Percentiles rank a stretch among this genome's conserved stretches.
Conservation (phyloP, 2,329 filamentous ascomycete genomes). For the Ophiocordyceps sinensis region DNA sequence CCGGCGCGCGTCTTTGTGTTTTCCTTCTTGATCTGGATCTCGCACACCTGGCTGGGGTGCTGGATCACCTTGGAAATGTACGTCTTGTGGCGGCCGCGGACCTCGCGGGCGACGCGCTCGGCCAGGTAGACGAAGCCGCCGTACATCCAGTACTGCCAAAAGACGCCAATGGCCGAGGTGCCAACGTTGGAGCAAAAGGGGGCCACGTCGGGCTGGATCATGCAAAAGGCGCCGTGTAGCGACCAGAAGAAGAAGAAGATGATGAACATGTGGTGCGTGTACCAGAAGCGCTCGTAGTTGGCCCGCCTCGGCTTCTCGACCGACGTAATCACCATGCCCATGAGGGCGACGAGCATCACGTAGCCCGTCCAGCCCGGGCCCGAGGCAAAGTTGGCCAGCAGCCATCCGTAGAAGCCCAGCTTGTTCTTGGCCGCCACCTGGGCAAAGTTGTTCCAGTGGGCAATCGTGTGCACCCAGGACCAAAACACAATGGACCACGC, state of each 20-base stretch:
- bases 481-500: slow-evolving; percentile 85
- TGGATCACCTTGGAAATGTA: slow-evolving; percentile 82
- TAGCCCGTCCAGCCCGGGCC: slow-evolving; percentile 80
- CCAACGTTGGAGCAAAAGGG: slow-evolving; percentile 62
- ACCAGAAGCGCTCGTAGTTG: slow-evolving; percentile 86
- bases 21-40: slow-evolving; percentile 88
- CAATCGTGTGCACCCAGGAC: slow-evolving; percentile 73
- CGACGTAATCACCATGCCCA: slow-evolving; percentile 65
- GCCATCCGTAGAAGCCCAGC: slow-evolving; percentile 63
- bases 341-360: slow-evolving; percentile 65
- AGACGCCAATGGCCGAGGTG: slow-evolving; percentile 54
- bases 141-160: slow-evolving; percentile 86
- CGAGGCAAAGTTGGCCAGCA: slow-evolving; percentile 62
- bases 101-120: slow-evolving; percentile 65
- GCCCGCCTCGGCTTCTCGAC: slow-evolving; percentile 63
- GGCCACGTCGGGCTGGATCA: slow-evolving; percentile 73
- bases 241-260: slow-evolving; percentile 85
- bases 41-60: slow-evolving; percentile 76
- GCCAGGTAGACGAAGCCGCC: slow-evolving; percentile 66
- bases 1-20: slow-evolving; percentile 68
- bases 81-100: slow-evolving; percentile 69
- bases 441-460: slow-evolving; percentile 79
- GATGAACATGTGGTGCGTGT: slow-evolving; percentile 77
- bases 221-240: slow-evolving; percentile 79
- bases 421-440: slow-evolving; percentile 61